Conservation (phyloP, 257 asterid genomes). For the Sherardia arvensis region DNA sequence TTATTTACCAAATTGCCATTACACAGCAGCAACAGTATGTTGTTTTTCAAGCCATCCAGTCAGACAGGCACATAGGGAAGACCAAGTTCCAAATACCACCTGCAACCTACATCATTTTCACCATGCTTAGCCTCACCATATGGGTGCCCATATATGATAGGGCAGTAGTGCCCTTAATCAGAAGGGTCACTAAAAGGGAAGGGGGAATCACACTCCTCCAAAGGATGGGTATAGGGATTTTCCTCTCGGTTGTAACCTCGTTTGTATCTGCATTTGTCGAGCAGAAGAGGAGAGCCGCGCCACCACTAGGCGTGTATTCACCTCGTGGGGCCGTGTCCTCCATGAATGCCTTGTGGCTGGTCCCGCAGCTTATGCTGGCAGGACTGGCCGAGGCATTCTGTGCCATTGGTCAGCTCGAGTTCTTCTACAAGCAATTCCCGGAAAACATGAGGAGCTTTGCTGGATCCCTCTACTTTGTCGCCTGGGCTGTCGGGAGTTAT, state of each 20-base stretch:
- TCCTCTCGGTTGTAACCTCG: conserved; percentile 30
- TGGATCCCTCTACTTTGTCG: conserved; percentile 50
- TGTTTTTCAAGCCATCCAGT: conserved; percentile 72
- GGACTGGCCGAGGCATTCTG: conserved; percentile 70
- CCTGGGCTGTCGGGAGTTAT: conserved; percentile 50
- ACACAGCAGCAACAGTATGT: conserved; percentile 44
- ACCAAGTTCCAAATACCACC: conserved; percentile 55
- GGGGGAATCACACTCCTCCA: conserved; percentile 65
- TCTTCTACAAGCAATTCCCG: conserved; percentile 67
- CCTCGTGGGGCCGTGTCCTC: conserved; percentile 41
- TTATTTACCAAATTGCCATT: conserved; percentile 41
- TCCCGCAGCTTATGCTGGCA: conserved; percentile 53
- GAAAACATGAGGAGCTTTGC: conserved; percentile 87
- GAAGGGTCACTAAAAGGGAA: conserved; percentile 26
- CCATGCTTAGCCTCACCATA: conserved; percentile 48
- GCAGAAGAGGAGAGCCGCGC: conserved; percentile 28
- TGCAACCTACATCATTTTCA: conserved; percentile 52
- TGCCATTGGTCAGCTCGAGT: conserved; percentile 56
- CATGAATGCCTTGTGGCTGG: conserved; percentile 57
- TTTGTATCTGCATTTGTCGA: conserved; percentile 46
- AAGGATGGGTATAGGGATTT: conserved; percentile 55
- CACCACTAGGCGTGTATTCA: conserved; percentile 20
- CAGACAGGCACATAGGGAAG: conserved; percentile 47
- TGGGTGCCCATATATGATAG: conserved; percentile 65
- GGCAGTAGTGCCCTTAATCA: conserved; percentile 31